Percentiles rank a stretch among this genome's conserved stretches.
phyloP scores from a whole-genome alignment of 305 asterid species.

The Fraxinus paxiana region DNA sequence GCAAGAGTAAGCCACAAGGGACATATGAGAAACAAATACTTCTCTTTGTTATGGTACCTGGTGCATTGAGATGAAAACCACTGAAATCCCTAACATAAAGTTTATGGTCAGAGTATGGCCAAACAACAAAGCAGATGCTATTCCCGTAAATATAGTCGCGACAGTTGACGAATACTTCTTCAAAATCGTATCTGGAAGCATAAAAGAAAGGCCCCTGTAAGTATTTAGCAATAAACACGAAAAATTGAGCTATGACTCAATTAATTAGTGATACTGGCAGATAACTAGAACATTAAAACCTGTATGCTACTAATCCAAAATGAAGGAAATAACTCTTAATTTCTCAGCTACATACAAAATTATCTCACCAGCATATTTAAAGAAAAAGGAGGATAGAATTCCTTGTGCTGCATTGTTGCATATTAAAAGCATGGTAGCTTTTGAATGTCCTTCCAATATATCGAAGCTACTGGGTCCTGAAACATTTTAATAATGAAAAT shows the following conservation, averaged over 20 bases:
- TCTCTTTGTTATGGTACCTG: constrained; percentile 54
- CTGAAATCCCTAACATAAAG: constrained; percentile 87
- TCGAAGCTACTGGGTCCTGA: constrained; percentile 84
- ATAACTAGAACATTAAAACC: constrained; percentile 1
- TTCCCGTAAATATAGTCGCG: constrained; percentile 96
- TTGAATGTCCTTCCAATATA: constrained; percentile 90
- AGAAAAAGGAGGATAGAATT: constrained; percentile 90
- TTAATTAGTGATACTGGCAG: not conserved
- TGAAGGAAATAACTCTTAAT: constrained; percentile 1
- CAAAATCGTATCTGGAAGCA: constrained; percentile 70
- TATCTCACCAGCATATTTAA: constrained; percentile 91
- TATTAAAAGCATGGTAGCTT: constrained; percentile 84
- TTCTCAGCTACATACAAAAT: constrained; percentile 7
- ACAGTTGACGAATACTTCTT: constrained; percentile 95
- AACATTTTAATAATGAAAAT: constrained; percentile 22
- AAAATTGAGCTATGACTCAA: constrained; percentile 1
- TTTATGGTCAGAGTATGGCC: constrained; percentile 92
- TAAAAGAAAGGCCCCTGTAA: constrained; percentile 24
- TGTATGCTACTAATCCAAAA: constrained; percentile 1
- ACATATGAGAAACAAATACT: constrained; percentile 10
- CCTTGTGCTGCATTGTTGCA: constrained; percentile 99
- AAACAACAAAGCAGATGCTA: constrained; percentile 86
- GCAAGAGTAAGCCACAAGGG: not conserved
- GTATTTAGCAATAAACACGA: constrained; percentile 20
- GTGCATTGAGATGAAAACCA: constrained; percentile 97